Conservation (phyloP, 306 rosid genomes). For the Inga leiocalycina region DNA sequence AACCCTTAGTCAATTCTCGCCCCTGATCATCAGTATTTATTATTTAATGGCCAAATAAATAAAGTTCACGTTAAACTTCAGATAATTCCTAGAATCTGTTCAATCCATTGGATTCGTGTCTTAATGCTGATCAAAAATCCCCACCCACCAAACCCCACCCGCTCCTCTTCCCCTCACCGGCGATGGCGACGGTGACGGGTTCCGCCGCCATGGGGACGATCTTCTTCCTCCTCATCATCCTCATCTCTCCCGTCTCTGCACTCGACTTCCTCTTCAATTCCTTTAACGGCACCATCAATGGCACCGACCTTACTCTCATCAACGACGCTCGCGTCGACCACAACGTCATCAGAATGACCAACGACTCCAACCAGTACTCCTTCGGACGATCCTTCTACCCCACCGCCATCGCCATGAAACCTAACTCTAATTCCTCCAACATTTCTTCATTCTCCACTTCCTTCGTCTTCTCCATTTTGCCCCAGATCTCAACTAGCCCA, state of each 20-base stretch:
- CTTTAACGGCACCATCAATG: conserved; percentile 50
- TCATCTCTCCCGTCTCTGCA: conserved; percentile 31
- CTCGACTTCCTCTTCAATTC: conserved; percentile 68
- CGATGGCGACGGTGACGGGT: neutral
- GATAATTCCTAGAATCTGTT: neutral
- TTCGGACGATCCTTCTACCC: conserved; percentile 70
- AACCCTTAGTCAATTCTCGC: no score
- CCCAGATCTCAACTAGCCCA: conserved; percentile 60
- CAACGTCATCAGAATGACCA: conserved; percentile 71
- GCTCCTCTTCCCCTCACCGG: neutral
- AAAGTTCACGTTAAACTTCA: neutral
- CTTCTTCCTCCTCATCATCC: conserved; percentile 4
- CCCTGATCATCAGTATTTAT: no score
- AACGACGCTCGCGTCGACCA: conserved; percentile 63
- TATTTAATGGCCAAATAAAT: neutral
- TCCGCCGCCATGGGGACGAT: conserved; percentile 30
- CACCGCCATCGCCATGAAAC: conserved; percentile 32
- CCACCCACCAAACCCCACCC: neutral
- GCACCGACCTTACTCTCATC: conserved; percentile 58
- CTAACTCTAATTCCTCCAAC: conserved; percentile 36
- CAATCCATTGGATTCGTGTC: neutral
- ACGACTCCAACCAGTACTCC: conserved; percentile 64
- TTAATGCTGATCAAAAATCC: neutral
- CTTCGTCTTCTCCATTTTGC: conserved; percentile 77
- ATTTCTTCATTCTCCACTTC: conserved; percentile 78